A percentile compares a stretch with the other conserved stretches of the same genome.
phyloP scores from a whole-genome alignment of 257 asterid species.

The Fraxinus cuspidata region DNA sequence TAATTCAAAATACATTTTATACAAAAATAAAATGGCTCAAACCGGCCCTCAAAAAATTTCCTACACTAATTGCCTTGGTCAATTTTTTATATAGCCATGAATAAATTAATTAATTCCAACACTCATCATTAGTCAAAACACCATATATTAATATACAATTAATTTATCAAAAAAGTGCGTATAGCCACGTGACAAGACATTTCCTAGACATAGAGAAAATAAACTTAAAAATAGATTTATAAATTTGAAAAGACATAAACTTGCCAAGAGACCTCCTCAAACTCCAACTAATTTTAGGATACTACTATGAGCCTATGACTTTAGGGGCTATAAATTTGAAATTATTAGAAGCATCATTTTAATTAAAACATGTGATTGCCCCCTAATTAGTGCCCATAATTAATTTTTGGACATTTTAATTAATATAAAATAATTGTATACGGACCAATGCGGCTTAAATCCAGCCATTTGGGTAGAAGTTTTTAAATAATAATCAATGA shows the following conservation, averaged over 20 bases:
- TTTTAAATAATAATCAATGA: slow-evolving; percentile 21
- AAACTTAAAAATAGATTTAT: not conserved
- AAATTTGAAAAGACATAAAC: slow-evolving; percentile 35
- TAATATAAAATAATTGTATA: slow-evolving; percentile 15
- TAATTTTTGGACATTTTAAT: not conserved
- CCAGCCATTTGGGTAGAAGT: slow-evolving; percentile 32
- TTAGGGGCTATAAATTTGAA: slow-evolving; percentile 23
- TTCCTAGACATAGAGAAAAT: slow-evolving; percentile 21
- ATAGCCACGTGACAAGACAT: slow-evolving; percentile 34
- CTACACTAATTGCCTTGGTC: not conserved
- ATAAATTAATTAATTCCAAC: too few species aligned
- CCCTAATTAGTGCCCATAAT: slow-evolving; percentile 42
- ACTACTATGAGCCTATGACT: slow-evolving; percentile 13
- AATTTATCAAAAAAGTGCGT: not conserved
- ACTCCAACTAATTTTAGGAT: slow-evolving; percentile 18
- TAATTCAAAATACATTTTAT: too few species aligned
- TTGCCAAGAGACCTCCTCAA: slow-evolving; percentile 32
- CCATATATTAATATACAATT: not conserved
- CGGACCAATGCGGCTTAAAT: slow-evolving; percentile 28
- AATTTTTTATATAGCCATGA: too few species aligned
- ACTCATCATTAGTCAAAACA: slow-evolving; percentile 4
- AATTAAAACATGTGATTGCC: slow-evolving; percentile 38
- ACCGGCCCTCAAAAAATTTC: too few species aligned
- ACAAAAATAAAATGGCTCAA: too few species aligned
- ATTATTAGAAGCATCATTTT: slow-evolving; percentile 9